Base-by-base conservation (phyloP, 75 land plant genomes). In the Isoetes taiwanensis region DNA sequence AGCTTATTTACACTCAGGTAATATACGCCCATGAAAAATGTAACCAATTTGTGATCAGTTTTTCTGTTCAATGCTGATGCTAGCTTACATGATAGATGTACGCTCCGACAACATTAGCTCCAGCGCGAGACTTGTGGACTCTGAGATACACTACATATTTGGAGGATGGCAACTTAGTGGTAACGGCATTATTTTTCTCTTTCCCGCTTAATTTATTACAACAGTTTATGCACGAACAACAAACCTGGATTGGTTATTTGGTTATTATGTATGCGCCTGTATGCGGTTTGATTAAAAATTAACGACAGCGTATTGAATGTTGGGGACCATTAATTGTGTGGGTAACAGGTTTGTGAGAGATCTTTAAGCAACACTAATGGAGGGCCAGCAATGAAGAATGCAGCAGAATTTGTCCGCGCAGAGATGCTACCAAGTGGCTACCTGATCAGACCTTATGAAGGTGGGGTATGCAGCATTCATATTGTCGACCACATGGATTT, bases 91-190 rank as follows among this genome's bases (percentile, higher is more conserved):
- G 23, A 24, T 57, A 89, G 96, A 74, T 77, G 25, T 89, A 84
- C 80, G 90, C 96, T 28, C 90, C 85, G 5, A 89, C 96, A 9
- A 89, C 85, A 3, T 56, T 84, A 55, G 90, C 90, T 28, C 77
- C 96, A 52, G 85, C 82, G 43, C 81, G 90, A 26, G 96, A 89
- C 58, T 89, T 84, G 56, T 89, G 83, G 77, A 68, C 76, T 59
- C 64, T 89, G 40, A 67, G 96, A 55, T 89, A 84, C 53, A 84
- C 96, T 43, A 69, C 90, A 35, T 60, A 72, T 34, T 55, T 81
- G 50, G 96, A 89, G 43, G 85, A 89, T 77, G 85, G 96, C n/a
- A 81, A 84, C 52, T 72, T 84, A 37, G 90, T 84, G 83, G 96
- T 88, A 76, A 37, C 79, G n/a, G 35, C 12, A n/a, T 48, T 32